Base-by-base conservation (phyloP, 371 early-diverging fungal genomes). In the Mortierella sp. region DNA sequence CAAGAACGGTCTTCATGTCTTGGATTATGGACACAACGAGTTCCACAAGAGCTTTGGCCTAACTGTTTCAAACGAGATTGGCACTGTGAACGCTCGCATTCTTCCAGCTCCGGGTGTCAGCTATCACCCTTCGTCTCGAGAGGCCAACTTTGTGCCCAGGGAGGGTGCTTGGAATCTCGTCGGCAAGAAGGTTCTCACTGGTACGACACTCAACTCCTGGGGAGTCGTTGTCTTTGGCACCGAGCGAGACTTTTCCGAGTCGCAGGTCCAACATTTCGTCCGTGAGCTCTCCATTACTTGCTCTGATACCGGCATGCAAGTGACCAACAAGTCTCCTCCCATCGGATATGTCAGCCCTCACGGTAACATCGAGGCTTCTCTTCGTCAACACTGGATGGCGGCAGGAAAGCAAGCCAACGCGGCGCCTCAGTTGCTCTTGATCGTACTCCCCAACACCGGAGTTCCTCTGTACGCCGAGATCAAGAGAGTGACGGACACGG, bases 101-200 rank as follows among this genome's bases (percentile, higher is more conserved):
- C 89, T 98, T 21, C 92, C 92, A 0, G 84, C 95, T 6, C 98
- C 98, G 5, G 91, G 90, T 28, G 88, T 98, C 74, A 88, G 90
- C 14, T 98, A 98, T 75, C 91, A 94, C 69, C 84, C 75, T 10
- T 71, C 87, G 40, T 88, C 88, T 8, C 94, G 95, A 40, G 31
- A 69, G 9, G 90, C 94, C 46, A 86, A 85, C n/a, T 91, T 96
- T 72, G 89, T 90, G 34, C 98, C 98, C 24, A 83, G 89, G 21
- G 92, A 90, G 77, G 98, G 98, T 57, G 93, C 94, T 13, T 98
- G 99, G 99, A 98, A 98, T 86, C 89, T 98, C 77, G 91, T 94
- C 73, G 95, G 95, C 79, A 96, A 96, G 89, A 95, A 94, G 88
- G 92, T 96, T 4, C 92, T 92, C 26, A 90, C 90, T 43, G 96